Conservation (phyloP, 176 grass and related monocot species). For the Bonia amplexicaulis region DNA sequence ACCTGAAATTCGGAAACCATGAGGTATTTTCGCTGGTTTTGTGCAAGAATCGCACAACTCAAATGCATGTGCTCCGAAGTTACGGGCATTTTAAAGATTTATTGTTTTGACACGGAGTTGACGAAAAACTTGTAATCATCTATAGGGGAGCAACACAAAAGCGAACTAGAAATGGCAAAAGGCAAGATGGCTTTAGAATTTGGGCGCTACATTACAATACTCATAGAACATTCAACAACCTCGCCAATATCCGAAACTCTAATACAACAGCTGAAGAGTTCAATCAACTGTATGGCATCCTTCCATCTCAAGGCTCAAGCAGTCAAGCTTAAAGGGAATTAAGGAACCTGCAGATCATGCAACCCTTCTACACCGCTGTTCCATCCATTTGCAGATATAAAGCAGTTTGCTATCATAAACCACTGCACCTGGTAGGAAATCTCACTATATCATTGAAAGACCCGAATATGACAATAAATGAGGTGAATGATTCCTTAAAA, state of each 20-base stretch:
- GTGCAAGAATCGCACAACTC: background rate
- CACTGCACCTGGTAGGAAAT: constrained; percentile 54
- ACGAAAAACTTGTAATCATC: background rate
- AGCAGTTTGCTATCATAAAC: background rate
- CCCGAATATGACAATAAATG: too few species aligned
- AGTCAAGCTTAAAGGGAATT: background rate
- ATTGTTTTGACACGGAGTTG: background rate
- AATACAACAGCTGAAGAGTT: background rate
- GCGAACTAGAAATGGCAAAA: background rate
- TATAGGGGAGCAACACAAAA: background rate
- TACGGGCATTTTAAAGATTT: background rate
- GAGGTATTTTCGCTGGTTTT: background rate
- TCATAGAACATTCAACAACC: background rate
- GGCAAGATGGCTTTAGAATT: background rate
- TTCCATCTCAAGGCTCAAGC: background rate
- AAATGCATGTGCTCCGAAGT: background rate
- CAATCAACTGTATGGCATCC: background rate
- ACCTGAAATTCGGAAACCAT: background rate
- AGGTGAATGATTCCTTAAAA: too few species aligned
- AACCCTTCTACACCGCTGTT: background rate
- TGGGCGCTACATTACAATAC: background rate
- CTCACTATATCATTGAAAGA: constrained; percentile 23
- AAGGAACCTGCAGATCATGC: background rate
- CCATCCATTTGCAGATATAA: background rate
- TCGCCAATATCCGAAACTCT: background rate